phyloP scores from a whole-genome alignment of 1,284 basidiomycete genomes.

The Sporisorium sorghi region DNA sequence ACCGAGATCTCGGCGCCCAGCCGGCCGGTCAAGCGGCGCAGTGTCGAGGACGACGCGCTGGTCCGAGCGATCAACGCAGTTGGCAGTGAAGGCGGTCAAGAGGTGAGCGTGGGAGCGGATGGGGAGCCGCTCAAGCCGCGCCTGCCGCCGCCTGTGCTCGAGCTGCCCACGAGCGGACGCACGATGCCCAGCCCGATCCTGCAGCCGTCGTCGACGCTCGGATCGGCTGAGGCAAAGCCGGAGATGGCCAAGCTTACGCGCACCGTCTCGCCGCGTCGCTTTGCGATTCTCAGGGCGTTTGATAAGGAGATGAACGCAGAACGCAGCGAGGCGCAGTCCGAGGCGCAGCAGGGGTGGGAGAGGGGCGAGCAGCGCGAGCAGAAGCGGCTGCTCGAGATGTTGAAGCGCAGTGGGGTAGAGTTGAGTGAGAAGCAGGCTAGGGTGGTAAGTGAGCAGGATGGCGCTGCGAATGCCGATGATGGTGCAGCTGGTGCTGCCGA shows the following conservation, averaged over 20 bases:
- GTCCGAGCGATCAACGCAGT: constrained; percentile 7
- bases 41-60: constrained; percentile 29
- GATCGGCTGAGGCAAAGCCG: constrained; percentile 16
- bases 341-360: constrained; percentile 41
- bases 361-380: constrained; percentile 27
- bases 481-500: neutral
- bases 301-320: constrained; percentile 39
- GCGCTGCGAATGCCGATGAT: no score
- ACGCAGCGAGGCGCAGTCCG: constrained; percentile 24
- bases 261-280: constrained; percentile 24
- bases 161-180: constrained; percentile 27
- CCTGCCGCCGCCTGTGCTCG: constrained; percentile 33
- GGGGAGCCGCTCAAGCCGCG: constrained; percentile 23
- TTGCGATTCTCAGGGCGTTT: constrained; percentile 31
- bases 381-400: constrained; percentile 25
- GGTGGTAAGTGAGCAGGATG: neutral
- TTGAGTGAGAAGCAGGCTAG: neutral
- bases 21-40: constrained; percentile 22
- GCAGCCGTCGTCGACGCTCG: constrained; percentile 6
- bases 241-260: constrained; percentile 20
- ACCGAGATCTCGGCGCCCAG: constrained; percentile 28
- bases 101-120: constrained; percentile 15
- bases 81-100: neutral
- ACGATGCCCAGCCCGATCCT: constrained; percentile 14
- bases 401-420: constrained; percentile 9